Percentiles rank a stretch among this genome's conserved stretches.
Conservation (phyloP, 164 flowering plant genomes). For the Aristolochia contorta region DNA sequence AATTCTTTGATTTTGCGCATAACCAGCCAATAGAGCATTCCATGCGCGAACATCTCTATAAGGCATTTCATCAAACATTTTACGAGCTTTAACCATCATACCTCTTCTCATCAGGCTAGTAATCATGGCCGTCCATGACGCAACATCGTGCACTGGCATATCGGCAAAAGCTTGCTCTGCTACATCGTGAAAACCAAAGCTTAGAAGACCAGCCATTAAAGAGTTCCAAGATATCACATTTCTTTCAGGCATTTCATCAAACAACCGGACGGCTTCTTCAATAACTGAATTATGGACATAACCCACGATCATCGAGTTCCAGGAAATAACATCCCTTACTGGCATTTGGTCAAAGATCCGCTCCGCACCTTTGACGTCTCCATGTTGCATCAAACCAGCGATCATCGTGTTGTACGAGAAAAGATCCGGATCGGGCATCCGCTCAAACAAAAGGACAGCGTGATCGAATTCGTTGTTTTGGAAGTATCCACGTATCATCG, state of each 20-base stretch:
- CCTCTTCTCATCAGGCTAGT: slow-evolving; percentile 33
- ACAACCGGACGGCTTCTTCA: slow-evolving; percentile 30
- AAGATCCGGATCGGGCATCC: slow-evolving; percentile 47
- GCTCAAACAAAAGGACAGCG: slow-evolving; percentile 29
- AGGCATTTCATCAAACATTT: slow-evolving; percentile 41
- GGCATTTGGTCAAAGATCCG: slow-evolving; percentile 35
- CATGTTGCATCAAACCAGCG: slow-evolving; percentile 39
- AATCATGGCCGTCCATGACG: slow-evolving; percentile 56
- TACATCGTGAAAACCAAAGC: slow-evolving; percentile 15
- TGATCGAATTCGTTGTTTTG: slow-evolving; percentile 26
- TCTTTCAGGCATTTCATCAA: slow-evolving; percentile 36
- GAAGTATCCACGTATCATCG: slow-evolving; percentile 56
- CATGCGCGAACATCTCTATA: slow-evolving; percentile 42
- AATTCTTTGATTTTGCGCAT: slow-evolving; percentile 24
- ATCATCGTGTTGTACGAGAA: slow-evolving; percentile 52
- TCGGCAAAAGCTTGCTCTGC: slow-evolving; percentile 33
- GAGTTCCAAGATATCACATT: slow-evolving; percentile 59
- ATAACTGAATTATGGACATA: slow-evolving; percentile 35
- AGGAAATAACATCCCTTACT: slow-evolving; percentile 41
- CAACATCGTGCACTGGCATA: slow-evolving; percentile 39
- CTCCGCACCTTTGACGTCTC: slow-evolving; percentile 30
- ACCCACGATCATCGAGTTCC: slow-evolving; percentile 65
- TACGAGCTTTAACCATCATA: slow-evolving; percentile 35
- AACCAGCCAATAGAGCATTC: slow-evolving; percentile 50
- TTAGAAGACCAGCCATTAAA: slow-evolving; percentile 39